These are phyloP conservation scores for Stephanodiscus minutulus DNA, from an alignment of 108 stramenopile species.

Conservation along the genomic window DNA sequence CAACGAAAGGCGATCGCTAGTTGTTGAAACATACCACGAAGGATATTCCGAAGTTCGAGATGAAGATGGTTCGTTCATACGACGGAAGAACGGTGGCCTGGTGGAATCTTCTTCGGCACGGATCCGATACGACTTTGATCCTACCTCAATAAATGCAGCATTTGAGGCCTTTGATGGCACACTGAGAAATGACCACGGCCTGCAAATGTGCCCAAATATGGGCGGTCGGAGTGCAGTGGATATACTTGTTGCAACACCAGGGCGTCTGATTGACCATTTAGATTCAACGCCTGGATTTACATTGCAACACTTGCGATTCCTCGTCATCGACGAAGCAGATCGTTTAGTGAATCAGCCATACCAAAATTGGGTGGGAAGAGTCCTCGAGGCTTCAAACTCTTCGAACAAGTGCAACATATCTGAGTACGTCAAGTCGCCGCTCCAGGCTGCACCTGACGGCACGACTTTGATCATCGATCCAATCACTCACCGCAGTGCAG, in stretches of 20 bases:
- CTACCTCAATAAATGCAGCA: constrained; percentile 32
- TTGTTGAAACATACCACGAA: constrained; percentile 43
- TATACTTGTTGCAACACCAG: constrained; percentile 95
- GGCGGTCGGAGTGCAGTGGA: constrained; percentile 73
- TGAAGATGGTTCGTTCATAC: constrained; percentile 29
- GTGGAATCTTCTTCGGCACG: constrained; percentile 39
- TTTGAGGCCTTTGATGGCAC: constrained; percentile 48
- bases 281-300: constrained; percentile 94
- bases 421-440: constrained; percentile 44
- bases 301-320: constrained; percentile 86
- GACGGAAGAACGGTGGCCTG: constrained; percentile 36
- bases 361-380: constrained; percentile 90
- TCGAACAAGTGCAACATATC: constrained; percentile 28
- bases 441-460: constrained; percentile 39
- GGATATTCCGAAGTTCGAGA: constrained; percentile 27
- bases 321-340: constrained; percentile 96
- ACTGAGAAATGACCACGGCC: constrained; percentile 21
- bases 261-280: constrained; percentile 90
- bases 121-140: constrained; percentile 41
- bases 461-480: constrained; percentile 42
- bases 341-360: constrained; percentile 91
- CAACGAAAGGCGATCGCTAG: constrained; percentile 44
- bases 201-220: constrained; percentile 34
- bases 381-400: constrained; percentile 62
- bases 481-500: constrained; percentile 52